A percentile compares a stretch with the other conserved stretches of the same genome.
Evolutionary conservation across 164 flowering plant genomes (phyloP).

Genomic region (Cinnamomum micranthum): DNA sequence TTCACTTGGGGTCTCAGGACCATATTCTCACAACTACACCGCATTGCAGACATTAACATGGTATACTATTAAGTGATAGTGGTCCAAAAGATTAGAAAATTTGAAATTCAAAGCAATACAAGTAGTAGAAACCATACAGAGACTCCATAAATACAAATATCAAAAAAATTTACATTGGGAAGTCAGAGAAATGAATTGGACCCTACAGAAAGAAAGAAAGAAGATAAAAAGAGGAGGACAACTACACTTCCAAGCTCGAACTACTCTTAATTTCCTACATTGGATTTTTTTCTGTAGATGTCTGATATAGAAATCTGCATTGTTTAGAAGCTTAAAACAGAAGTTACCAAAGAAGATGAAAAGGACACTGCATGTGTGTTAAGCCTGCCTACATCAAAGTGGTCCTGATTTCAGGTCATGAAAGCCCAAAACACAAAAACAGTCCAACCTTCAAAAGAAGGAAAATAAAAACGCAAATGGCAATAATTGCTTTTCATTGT

Average conservation of each 20-base stretch:
- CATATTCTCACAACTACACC: neutral
- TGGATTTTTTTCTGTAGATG: neutral
- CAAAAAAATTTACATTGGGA: neutral
- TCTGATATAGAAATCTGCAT: constrained; percentile 13
- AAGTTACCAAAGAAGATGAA: constrained; percentile 31
- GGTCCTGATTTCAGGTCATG: constrained; percentile 27
- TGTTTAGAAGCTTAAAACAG: constrained; percentile 18
- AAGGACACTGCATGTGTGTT: constrained; percentile 23
- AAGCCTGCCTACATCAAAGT: constrained; percentile 23
- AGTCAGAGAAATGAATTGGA: neutral
- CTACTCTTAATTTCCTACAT: neutral
- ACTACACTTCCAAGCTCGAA: neutral
- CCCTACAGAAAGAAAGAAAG: neutral
- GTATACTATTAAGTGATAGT: neutral
- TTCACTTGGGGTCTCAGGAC: neutral
- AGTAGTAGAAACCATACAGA: neutral
- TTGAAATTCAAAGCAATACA: neutral
- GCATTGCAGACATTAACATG: neutral
- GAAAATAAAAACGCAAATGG: neutral
- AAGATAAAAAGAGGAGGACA: neutral
- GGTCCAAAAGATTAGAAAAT: neutral
- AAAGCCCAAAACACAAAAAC: constrained; percentile 9
- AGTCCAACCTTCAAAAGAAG: neutral
- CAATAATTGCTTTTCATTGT: neutral
- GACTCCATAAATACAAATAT: constrained; percentile 1